These are phyloP conservation scores for Cladophialophora psammophila DNA, from an alignment of 2,329 filamentous ascomycete species.

Conservation along the genomic window DNA sequence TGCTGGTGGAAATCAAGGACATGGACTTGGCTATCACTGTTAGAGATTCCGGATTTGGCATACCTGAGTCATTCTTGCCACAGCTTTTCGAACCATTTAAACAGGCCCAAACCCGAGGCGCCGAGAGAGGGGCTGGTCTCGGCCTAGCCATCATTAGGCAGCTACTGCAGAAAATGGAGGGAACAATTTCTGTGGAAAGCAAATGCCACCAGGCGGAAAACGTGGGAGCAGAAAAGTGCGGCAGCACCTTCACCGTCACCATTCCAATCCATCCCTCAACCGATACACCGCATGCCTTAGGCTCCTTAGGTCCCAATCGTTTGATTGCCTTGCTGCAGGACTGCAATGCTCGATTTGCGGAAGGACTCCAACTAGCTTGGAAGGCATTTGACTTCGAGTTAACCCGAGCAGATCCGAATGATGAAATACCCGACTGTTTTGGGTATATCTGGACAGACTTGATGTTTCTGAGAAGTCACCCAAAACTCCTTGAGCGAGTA, in stretches of 20 bases:
- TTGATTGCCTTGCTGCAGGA: slow-evolving; percentile 35
- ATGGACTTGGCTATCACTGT: slow-evolving; percentile 65
- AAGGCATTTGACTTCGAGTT: slow-evolving; percentile 39
- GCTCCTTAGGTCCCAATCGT: slow-evolving; percentile 11
- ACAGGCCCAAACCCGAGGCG: slow-evolving; percentile 44
- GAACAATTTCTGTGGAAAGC: slow-evolving; percentile 44
- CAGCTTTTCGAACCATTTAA: slow-evolving; percentile 72
- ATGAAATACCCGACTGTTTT: slow-evolving; percentile 38
- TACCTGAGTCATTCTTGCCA: slow-evolving; percentile 63
- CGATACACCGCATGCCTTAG: neutral
- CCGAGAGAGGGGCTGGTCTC: slow-evolving; percentile 43
- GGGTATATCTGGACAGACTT: slow-evolving; percentile 43
- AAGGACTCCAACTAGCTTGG: slow-evolving; percentile 42
- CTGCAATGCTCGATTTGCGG: slow-evolving; percentile 32
- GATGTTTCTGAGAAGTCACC: slow-evolving; percentile 36
- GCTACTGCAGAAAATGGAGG: slow-evolving; percentile 44
- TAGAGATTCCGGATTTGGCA: slow-evolving; percentile 43
- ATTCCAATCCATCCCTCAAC: slow-evolving; percentile 26
- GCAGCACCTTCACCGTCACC: slow-evolving; percentile 38
- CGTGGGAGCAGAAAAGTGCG: slow-evolving; percentile 31
- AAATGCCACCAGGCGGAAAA: slow-evolving; percentile 34
- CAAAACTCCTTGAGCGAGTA: slow-evolving; percentile 35
- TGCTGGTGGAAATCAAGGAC: slow-evolving; percentile 61
- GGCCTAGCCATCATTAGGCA: slow-evolving; percentile 45
- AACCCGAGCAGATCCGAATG: slow-evolving; percentile 30